Percentiles rank a stretch among this genome's conserved stretches.
phyloP scores from a whole-genome alignment of 2,329 filamentous ascomycete genomes.

The Aspergillus tanneri region DNA sequence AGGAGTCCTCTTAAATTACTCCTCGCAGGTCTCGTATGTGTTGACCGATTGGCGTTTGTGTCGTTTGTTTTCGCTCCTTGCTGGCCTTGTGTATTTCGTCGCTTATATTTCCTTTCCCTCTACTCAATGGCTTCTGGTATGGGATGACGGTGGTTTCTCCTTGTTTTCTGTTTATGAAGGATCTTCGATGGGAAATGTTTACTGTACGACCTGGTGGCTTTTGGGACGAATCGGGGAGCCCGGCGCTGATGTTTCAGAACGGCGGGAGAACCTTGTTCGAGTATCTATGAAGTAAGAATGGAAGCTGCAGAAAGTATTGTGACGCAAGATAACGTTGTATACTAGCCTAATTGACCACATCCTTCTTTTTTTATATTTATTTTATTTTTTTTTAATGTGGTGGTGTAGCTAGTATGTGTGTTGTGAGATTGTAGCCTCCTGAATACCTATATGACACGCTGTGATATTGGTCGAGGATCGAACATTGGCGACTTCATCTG shows the following conservation, averaged over 20 bases:
- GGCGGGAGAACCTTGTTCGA: constrained; percentile 20
- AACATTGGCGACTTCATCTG: neutral
- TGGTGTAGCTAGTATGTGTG: no score
- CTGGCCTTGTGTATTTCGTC: constrained; percentile 31
- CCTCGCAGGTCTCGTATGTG: constrained; percentile 26
- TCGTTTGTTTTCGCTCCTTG: constrained; percentile 34
- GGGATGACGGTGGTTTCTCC: constrained; percentile 35
- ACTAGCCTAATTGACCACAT: constrained; percentile 2
- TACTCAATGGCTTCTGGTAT: constrained; percentile 35
- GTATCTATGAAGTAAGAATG: constrained; percentile 21
- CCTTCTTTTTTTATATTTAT: constrained; percentile 1
- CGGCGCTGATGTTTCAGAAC: constrained; percentile 21
- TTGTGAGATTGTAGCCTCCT: no score
- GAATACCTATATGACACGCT: no score
- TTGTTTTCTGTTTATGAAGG: constrained; percentile 32
- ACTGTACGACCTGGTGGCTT: constrained; percentile 27
- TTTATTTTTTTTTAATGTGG: neutral
- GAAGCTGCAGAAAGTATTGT: constrained; percentile 17
- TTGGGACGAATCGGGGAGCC: constrained; percentile 26
- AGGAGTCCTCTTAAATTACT: constrained; percentile 43
- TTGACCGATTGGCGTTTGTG: constrained; percentile 37
- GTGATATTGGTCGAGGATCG: neutral
- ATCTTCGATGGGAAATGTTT: constrained; percentile 32
- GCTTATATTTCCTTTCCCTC: constrained; percentile 30
- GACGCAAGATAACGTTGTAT: constrained; percentile 1